Conservation (phyloP, 768 basidiomycete genomes). For the Pleurotus pulmonarius region DNA sequence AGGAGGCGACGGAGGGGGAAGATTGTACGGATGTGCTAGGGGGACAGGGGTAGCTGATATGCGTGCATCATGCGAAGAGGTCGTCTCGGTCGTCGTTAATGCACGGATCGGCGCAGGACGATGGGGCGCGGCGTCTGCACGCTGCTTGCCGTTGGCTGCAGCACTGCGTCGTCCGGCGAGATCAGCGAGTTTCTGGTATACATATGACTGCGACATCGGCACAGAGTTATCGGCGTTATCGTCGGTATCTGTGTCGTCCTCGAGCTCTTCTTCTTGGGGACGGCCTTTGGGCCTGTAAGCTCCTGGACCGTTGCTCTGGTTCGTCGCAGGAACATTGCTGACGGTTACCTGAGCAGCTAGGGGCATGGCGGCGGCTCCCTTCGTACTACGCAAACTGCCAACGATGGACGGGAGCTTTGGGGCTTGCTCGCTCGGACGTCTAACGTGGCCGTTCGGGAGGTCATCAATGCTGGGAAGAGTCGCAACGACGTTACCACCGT, state of each 20-base stretch:
- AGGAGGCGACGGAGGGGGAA: conserved; percentile 60
- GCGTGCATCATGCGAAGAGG: not conserved
- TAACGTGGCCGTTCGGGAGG: not conserved
- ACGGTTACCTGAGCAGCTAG: conserved; percentile 47
- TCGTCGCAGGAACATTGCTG: conserved; percentile 10
- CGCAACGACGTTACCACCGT: conserved; percentile 9
- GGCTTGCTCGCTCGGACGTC: not conserved
- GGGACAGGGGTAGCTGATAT: conserved; percentile 49
- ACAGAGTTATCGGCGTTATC: conserved; percentile 41
- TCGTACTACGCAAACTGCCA: conserved; percentile 39
- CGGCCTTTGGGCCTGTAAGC: conserved; percentile 64
- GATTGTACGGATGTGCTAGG: conserved; percentile 61
- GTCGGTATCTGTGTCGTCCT: conserved; percentile 54
- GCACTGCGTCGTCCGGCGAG: conserved; percentile 22
- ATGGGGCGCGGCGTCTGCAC: conserved; percentile 7
- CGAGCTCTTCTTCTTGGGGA: conserved; percentile 63
- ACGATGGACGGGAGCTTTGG: not conserved
- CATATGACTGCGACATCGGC: conserved; percentile 62
- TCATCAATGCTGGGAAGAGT: conserved; percentile 6
- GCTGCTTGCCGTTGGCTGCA: conserved; percentile 2
- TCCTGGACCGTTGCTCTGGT: conserved; percentile 25
- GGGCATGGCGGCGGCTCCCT: conserved; percentile 60
- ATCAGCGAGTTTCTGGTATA: conserved; percentile 61
- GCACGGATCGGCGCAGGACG: conserved; percentile 3
- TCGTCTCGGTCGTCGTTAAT: not conserved